Conservation (phyloP, 352 stramenopile species). For the Globisporangium uncinulatum region DNA sequence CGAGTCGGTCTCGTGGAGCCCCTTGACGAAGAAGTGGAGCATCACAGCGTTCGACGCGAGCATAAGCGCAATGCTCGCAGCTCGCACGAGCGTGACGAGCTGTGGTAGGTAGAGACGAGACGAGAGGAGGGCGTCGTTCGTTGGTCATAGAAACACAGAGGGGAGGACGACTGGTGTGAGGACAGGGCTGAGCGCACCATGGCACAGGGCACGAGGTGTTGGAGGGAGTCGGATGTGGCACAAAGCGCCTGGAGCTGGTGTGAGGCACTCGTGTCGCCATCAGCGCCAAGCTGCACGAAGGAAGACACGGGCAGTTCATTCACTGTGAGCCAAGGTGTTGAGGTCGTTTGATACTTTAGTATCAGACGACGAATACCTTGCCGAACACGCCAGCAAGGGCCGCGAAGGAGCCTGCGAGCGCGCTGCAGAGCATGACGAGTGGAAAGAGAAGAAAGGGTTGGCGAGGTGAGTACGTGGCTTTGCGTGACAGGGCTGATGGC, state of each 20-base stretch:
- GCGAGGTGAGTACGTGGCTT: no score
- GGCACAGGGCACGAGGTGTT: constrained; percentile 4
- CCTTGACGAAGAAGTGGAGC: constrained; percentile 78
- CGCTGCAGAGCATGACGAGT: constrained; percentile 19
- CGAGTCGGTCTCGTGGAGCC: constrained; percentile 80
- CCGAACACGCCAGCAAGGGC: constrained; percentile 48
- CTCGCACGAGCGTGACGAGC: constrained; percentile 27
- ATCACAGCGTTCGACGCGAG: constrained; percentile 67
- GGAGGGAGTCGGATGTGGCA: constrained; percentile 2
- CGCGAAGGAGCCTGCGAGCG: constrained; percentile 48
- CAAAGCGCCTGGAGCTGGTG: constrained; percentile 17
- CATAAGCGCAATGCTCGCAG: constrained; percentile 63
- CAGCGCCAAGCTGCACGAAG: constrained; percentile 12
- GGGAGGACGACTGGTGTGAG: neutral
- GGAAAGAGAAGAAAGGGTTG: no score
- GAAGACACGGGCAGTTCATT: neutral
- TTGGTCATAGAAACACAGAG: neutral
- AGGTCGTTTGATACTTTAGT: neutral
- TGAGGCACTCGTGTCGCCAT: constrained; percentile 22
- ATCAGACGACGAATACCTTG: constrained; percentile 23
- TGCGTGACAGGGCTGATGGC: no score
- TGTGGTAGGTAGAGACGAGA: constrained; percentile 1
- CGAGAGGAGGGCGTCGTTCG: neutral
- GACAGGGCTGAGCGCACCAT: neutral
- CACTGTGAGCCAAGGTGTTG: neutral